These are phyloP conservation scores for Dactylorhiza incarnata DNA, from an alignment of 106 monocot species.

Conservation along the genomic window DNA sequence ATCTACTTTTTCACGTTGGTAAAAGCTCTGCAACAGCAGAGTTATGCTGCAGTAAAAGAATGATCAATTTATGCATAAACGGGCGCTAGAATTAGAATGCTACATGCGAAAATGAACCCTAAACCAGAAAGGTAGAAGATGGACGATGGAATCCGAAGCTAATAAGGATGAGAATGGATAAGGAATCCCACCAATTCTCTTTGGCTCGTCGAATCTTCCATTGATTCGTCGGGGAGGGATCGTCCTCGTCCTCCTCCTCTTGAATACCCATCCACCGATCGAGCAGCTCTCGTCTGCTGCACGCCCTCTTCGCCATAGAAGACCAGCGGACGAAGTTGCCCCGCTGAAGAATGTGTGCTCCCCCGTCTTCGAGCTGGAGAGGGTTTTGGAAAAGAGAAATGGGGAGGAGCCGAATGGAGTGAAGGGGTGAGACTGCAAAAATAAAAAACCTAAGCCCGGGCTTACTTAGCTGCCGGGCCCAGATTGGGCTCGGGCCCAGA, in stretches of 20 bases:
- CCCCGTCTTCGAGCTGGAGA: neutral
- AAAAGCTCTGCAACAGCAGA: neutral
- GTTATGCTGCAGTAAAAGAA: neutral
- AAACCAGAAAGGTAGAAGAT: neutral
- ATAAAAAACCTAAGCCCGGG: too few species aligned
- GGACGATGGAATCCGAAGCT: neutral
- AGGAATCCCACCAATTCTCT: conserved; percentile 4
- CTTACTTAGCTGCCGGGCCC: too few species aligned
- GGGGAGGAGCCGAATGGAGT: too few species aligned
- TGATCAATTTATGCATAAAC: neutral
- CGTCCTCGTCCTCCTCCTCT: conserved; percentile 4
- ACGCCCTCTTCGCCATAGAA: conserved; percentile 6
- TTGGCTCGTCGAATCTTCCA: neutral
- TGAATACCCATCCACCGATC: conserved; percentile 8
- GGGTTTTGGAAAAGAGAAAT: too few species aligned
- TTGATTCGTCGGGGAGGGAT: conserved; percentile 2
- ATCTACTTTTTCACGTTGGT: neutral
- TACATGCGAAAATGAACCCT: neutral
- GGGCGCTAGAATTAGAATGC: neutral
- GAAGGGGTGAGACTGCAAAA: too few species aligned
- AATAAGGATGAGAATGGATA: neutral
- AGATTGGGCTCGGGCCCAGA: too few species aligned
- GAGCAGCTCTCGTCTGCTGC: conserved; percentile 6
- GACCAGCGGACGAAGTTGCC: neutral
- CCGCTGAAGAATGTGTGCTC: neutral